Evolutionary conservation across 208 protist species (phyloP).

Genomic region (Acanthamoeba lenticulata): DNA sequence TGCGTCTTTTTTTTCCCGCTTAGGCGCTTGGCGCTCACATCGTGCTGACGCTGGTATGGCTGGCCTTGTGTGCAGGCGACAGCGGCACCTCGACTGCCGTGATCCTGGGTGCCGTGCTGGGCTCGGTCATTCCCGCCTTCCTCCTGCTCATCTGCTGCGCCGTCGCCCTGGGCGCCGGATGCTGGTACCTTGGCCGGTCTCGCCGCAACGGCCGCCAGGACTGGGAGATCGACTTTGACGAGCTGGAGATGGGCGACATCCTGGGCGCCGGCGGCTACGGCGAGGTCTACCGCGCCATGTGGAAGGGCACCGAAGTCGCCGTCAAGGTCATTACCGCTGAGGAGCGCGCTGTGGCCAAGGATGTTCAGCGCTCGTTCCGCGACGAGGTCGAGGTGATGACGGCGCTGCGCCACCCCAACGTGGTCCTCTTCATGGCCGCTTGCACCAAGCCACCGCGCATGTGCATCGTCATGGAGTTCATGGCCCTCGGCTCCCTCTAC

Average conservation of each 20-base stretch:
- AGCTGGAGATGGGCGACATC: constrained; percentile 4
- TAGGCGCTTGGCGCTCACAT: not conserved
- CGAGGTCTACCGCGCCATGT: not conserved
- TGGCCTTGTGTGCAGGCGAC: not conserved
- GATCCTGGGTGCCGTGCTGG: not conserved
- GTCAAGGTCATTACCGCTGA: constrained; percentile 21
- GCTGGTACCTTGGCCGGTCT: not conserved
- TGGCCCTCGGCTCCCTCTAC: not conserved
- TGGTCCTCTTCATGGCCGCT: constrained; percentile 48
- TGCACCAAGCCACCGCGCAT: not conserved
- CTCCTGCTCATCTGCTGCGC: not conserved
- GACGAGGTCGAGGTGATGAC: constrained; percentile 1
- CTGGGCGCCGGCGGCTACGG: not conserved
- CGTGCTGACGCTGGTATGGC: not conserved
- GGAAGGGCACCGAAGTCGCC: constrained; percentile 43
- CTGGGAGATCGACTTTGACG: not conserved
- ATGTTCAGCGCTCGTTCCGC: not conserved
- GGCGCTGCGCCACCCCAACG: not conserved
- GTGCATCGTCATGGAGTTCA: constrained; percentile 22
- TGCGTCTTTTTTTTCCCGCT: not conserved
- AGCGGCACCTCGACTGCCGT: not conserved
- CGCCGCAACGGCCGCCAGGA: not conserved
- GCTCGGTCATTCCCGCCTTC: not conserved
- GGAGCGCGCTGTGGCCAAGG: not conserved
- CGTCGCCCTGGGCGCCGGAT: not conserved